phyloP scores from a whole-genome alignment of 2,329 filamentous ascomycete genomes.

The Ramularia collo-cygni region DNA sequence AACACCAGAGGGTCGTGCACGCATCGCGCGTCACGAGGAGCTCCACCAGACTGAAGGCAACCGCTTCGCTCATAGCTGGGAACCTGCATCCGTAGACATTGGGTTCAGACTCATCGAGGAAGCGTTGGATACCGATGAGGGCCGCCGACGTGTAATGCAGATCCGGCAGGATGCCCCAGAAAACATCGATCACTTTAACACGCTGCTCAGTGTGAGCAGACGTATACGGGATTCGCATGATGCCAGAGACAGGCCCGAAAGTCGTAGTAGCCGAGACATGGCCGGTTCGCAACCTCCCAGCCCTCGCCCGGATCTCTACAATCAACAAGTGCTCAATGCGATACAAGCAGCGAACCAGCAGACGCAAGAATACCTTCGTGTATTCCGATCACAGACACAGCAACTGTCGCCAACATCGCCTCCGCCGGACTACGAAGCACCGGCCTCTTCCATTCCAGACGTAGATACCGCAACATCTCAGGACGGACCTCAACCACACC shows the following conservation, averaged over 20 bases:
- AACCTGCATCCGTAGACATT: constrained; percentile 23
- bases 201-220: background rate
- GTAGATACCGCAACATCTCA: constrained; percentile 17
- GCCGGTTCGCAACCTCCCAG: constrained; percentile 3
- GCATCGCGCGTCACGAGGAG: constrained; percentile 25
- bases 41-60: constrained; percentile 27
- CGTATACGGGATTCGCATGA: too few species aligned
- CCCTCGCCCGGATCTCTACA: constrained; percentile 17
- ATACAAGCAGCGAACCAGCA: constrained; percentile 14
- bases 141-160: constrained; percentile 20
- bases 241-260: too few species aligned
- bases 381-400: constrained; percentile 15
- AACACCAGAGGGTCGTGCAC: constrained; percentile 20
- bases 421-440: constrained; percentile 20
- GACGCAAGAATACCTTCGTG: constrained; percentile 21
- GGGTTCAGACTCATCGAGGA: constrained; percentile 28
- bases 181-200: background rate
- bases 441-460: constrained; percentile 13
- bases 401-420: constrained; percentile 13
- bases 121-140: constrained; percentile 23
- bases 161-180: constrained; percentile 8
- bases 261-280: background rate
- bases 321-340: constrained; percentile 11
- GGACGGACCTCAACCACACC: constrained; percentile 21
- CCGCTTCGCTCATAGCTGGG: constrained; percentile 20